phyloP scores from a whole-genome alignment of 1,139 yeast genomes.

The Candida sp. region DNA sequence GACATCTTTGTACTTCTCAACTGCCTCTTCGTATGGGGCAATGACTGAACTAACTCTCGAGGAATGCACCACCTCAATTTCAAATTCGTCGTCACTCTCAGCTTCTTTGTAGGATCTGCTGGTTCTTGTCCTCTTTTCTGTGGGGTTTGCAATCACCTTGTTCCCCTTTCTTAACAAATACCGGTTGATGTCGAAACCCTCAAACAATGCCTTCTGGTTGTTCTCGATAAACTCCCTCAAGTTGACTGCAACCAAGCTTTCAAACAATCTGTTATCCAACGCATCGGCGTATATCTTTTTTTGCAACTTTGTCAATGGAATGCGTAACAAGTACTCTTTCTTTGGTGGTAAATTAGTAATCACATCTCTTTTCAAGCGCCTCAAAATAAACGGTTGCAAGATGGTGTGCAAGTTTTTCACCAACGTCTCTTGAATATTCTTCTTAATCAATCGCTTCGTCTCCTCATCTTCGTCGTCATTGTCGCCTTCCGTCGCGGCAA shows the following conservation, averaged over 20 bases:
- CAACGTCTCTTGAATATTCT: constrained; percentile 67
- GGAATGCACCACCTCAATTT: constrained; percentile 6
- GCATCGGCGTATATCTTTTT: constrained; percentile 65
- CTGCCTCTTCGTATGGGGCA: constrained; percentile 13
- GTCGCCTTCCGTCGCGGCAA: constrained; percentile 36
- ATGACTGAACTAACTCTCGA: constrained; percentile 7
- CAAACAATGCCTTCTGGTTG: constrained; percentile 28
- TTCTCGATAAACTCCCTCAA: constrained; percentile 49
- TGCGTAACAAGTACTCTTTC: constrained; percentile 83
- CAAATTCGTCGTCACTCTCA: constrained; percentile 27
- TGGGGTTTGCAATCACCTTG: not conserved
- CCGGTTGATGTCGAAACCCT: constrained; percentile 36
- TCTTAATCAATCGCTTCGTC: constrained; percentile 51
- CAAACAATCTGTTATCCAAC: constrained; percentile 47
- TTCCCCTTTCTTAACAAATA: constrained; percentile 25
- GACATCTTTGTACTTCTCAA: not conserved
- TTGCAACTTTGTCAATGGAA: constrained; percentile 69
- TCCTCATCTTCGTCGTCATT: constrained; percentile 29
- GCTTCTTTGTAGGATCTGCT: constrained; percentile 23
- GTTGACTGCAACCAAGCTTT: constrained; percentile 44
- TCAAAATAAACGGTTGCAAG: constrained; percentile 81
- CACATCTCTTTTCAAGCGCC: constrained; percentile 82
- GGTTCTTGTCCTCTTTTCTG: constrained; percentile 8
- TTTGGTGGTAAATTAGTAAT: constrained; percentile 77
- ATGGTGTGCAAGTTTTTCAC: constrained; percentile 85